Base-by-base conservation (phyloP, 108 stramenopile genomes). In the Cyclotella kingstonii region DNA sequence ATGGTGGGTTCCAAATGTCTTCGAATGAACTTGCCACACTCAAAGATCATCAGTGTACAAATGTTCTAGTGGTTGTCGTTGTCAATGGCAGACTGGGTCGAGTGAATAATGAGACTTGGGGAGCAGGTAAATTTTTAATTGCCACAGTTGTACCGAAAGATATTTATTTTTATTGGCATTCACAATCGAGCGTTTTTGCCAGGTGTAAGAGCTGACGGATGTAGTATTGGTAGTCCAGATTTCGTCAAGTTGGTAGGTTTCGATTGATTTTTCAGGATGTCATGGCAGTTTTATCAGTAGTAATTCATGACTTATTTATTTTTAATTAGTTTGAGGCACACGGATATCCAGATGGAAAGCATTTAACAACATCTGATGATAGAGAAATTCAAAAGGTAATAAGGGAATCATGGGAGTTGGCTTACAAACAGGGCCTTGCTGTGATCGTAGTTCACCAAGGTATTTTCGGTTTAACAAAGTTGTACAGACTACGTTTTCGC, bases 1-100 rank as follows among this genome's bases (percentile, higher is more conserved):
- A 81, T 66, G 76, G 71, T 34, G 73, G 72, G 12, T 43, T 79
- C 25, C 78, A 74, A 63, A 79, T 79, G 78, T 58, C 53, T 23
- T 34, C 68, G 23, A 67, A 67, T 31, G 66, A 67, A 30, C 36
- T 67, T 7, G 66, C 66, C 6, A 67, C 66, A 3, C 25, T 67
- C 29, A 29, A 27, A 43, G 66, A 67, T 41, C 55, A 58, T 29
- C 29, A 25, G 17, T 36, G 47, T 25, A 38, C 40, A 39, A 67
- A 67, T 50, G 66, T 67, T 6, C 27, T 67, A 4, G 66, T 67
- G 12, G 66, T 67, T 1, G 49, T 67, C 15, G 51, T 67, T 30
- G 26, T 40, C 30, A 67, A 67, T 41, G 35, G 34, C 4, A 12
- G 63, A 19, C 51, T 64, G 17, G 63, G 65, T 9, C 34, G 54